Percentiles rank a stretch among this genome's conserved stretches.
phyloP scores from a whole-genome alignment of 257 asterid species.

The Solanum virginianum region DNA sequence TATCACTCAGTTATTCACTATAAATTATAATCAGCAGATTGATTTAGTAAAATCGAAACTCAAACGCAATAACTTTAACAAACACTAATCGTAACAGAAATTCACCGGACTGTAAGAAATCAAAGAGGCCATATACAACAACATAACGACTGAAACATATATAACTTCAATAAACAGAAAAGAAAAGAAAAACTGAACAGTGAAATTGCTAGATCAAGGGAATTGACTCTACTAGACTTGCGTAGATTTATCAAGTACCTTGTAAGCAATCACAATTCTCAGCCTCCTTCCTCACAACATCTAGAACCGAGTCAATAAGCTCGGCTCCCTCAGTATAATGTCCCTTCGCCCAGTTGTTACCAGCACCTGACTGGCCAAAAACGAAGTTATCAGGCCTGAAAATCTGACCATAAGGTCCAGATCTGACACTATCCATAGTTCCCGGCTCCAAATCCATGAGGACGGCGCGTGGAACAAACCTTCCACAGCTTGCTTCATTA shows the following conservation, averaged over 20 bases:
- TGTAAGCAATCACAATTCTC: not conserved
- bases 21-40: not conserved
- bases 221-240: not conserved
- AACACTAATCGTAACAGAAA: not conserved
- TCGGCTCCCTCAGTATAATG: slow-evolving; percentile 1
- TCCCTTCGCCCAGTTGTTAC: not conserved
- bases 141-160: not conserved
- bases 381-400: not conserved
- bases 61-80: not conserved
- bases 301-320: not conserved
- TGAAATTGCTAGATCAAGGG: not conserved
- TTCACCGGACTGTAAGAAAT: not conserved
- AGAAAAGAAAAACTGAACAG: not conserved
- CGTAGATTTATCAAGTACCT: not conserved
- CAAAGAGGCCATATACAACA: not conserved
- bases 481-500: slow-evolving; percentile 7
- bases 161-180: not conserved
- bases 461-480: slow-evolving; percentile 3
- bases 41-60: not conserved
- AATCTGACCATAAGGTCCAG: not conserved
- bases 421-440: slow-evolving; percentile 4
- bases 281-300: not conserved
- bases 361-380: not conserved
- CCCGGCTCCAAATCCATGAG: slow-evolving; percentile 5
- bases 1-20: not conserved